Conservation (phyloP, 129 eudicot genomes). For the Apium graveolens region DNA sequence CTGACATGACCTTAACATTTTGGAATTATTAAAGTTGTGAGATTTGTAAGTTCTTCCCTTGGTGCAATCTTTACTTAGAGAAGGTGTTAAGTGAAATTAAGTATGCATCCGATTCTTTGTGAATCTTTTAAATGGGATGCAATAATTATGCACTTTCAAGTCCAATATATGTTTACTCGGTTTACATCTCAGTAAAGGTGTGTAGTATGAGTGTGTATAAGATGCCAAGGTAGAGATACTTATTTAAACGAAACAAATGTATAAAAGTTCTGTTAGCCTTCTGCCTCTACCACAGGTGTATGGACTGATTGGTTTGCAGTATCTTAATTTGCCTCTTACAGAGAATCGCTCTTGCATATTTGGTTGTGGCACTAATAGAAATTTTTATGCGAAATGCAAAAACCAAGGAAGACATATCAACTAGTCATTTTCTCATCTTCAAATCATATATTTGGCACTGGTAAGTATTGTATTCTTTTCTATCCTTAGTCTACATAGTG, state of each 20-base stretch:
- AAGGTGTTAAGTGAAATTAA: neutral
- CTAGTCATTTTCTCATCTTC: constrained; percentile 45
- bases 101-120: neutral
- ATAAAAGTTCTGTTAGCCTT: neutral
- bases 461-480: constrained; percentile 18
- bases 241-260: neutral
- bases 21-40: neutral
- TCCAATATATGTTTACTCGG: neutral
- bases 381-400: constrained; percentile 43
- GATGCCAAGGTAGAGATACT: neutral
- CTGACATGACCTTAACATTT: neutral
- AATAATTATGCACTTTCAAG: neutral
- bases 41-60: neutral
- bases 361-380: constrained; percentile 64
- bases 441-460: constrained; percentile 68
- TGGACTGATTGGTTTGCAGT: neutral
- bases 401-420: constrained; percentile 24
- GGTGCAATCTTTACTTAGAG: neutral
- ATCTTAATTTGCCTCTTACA: constrained; percentile 18
- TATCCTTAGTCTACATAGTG: neutral
- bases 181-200: neutral
- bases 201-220: neutral
- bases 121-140: neutral
- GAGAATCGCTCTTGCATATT: constrained; percentile 84
- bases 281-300: neutral